phyloP scores from a whole-genome alignment of 495 filamentous ascomycete species.

The Opeltia flavorubescens region DNA sequence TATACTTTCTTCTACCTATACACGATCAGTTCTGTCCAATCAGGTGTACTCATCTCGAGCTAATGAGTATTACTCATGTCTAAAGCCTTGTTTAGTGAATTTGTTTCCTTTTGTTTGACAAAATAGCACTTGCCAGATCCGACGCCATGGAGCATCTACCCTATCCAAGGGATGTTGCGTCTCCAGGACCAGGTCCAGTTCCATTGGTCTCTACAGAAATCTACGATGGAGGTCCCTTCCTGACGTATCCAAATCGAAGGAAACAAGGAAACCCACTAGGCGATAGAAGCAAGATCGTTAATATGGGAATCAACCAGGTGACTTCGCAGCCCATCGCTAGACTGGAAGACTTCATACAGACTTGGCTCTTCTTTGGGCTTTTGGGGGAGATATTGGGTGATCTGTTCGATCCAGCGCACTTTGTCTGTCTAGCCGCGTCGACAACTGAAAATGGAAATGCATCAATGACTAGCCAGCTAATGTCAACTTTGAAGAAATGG shows the following conservation, averaged over 20 bases:
- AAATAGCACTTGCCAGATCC: neutral
- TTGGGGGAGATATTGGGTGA: slow-evolving; percentile 3
- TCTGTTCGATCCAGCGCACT: neutral
- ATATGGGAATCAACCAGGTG: neutral
- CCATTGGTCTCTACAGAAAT: slow-evolving; percentile 1
- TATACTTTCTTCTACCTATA: neutral
- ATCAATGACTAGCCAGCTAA: neutral
- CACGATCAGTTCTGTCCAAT: neutral
- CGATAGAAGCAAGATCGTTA: neutral
- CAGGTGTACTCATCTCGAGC: neutral
- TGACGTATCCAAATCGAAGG: neutral
- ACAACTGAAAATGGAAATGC: neutral
- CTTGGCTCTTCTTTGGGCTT: slow-evolving; percentile 9
- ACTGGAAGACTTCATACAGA: slow-evolving; percentile 4
- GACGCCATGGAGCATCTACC: slow-evolving; percentile 10
- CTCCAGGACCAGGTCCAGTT: neutral
- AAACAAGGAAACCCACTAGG: neutral
- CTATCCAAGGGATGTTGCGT: neutral
- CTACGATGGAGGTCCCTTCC: slow-evolving; percentile 6
- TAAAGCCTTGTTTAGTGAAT: neutral
- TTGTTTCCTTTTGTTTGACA: neutral
- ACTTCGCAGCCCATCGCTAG: neutral
- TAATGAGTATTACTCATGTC: neutral
- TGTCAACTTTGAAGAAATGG: neutral
- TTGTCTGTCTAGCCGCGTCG: neutral